Evolutionary conservation across 2,329 filamentous ascomycete species (phyloP).

Genomic region (Fusarium miscanthi): DNA sequence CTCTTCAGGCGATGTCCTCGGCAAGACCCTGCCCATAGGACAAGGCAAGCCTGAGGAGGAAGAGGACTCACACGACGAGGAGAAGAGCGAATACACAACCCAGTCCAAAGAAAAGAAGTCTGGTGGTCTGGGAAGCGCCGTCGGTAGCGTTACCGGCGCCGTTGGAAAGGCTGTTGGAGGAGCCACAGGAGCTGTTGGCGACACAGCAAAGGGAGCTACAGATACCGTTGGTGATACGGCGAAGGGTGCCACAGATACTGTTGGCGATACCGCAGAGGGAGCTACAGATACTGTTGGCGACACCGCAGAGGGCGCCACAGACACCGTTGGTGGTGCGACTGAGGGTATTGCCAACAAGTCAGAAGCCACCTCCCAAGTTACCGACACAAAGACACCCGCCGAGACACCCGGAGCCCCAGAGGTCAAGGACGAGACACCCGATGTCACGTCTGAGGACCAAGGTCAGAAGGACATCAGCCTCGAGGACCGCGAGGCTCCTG

Average conservation of each 20-base stretch:
- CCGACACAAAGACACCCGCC: conserved; percentile 29
- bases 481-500: conserved; percentile 36
- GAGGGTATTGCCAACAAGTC: conserved; percentile 35
- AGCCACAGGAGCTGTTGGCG: conserved; percentile 20
- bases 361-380: conserved; percentile 18
- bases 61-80: conserved; percentile 37
- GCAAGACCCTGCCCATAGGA: conserved; percentile 52
- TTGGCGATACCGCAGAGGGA: conserved; percentile 17
- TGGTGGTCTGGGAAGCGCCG: conserved; percentile 41
- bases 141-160: conserved; percentile 19
- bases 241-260: conserved; percentile 1
- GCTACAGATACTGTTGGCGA: conserved; percentile 17
- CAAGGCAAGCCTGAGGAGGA: conserved; percentile 43
- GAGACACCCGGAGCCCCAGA: conserved; percentile 33
- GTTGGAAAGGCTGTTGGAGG: conserved; percentile 15
- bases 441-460: conserved; percentile 16
- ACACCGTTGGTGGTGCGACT: conserved; percentile 31
- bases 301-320: conserved; percentile 6
- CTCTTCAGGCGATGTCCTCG: conserved; percentile 55
- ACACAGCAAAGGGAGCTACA: conserved; percentile 18
- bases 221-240: conserved; percentile 18
- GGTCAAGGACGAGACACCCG: conserved; percentile 22
- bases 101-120: conserved; percentile 50
- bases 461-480: conserved; percentile 30
- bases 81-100: conserved; percentile 55